Evolutionary conservation across 345 rosid genomes (phyloP).

Genomic region (Carallia pectinifolia): DNA sequence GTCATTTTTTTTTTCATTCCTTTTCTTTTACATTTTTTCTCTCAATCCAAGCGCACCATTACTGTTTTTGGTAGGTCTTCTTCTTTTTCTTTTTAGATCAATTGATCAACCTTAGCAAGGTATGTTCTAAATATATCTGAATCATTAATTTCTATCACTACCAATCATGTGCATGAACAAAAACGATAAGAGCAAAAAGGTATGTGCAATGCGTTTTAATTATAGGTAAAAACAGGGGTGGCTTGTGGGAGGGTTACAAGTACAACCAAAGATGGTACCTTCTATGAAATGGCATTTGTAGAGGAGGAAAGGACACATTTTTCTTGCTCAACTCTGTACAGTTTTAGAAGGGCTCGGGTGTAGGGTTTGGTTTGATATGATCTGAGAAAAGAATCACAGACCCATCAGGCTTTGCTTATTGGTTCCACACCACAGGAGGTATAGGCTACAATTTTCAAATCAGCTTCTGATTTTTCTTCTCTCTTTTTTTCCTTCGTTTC

Average conservation of each 20-base stretch:
- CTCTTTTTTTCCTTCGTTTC: not conserved
- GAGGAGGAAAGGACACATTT: not conserved
- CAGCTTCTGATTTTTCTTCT: not conserved
- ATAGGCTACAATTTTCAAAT: not conserved
- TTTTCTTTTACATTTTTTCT: no score
- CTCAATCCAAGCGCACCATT: no score
- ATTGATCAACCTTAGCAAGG: no score
- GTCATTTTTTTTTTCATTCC: no score
- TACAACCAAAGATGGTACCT: constrained; percentile 5
- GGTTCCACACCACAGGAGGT: no score
- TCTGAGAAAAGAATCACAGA: not conserved
- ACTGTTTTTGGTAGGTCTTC: no score
- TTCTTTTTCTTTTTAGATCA: no score
- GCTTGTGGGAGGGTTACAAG: not conserved
- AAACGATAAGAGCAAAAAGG: no score
- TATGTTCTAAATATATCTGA: no score
- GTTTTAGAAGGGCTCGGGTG: not conserved
- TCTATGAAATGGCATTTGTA: not conserved
- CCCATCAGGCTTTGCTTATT: not conserved
- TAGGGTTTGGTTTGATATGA: not conserved
- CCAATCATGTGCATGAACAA: no score
- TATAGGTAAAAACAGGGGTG: no score
- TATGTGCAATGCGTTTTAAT: no score
- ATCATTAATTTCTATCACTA: not conserved
- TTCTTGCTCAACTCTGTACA: not conserved